These are phyloP conservation scores for Sextonia rubra DNA, from an alignment of 164 flowering plant species.

Conservation along the genomic window DNA sequence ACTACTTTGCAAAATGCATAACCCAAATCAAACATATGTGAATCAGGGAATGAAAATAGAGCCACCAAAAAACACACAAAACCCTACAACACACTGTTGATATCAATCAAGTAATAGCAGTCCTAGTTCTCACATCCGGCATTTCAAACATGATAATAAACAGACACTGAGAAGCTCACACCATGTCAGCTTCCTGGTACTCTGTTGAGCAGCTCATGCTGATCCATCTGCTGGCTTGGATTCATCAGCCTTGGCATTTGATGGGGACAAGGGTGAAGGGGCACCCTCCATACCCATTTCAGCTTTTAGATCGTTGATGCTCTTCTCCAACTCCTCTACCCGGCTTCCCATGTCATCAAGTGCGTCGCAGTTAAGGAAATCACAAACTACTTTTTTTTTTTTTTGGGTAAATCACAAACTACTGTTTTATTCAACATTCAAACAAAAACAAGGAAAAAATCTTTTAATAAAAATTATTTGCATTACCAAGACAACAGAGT, in stretches of 20 bases:
- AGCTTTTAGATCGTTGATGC: slow-evolving; percentile 72
- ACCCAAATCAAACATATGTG: not conserved
- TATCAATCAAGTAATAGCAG: not conserved
- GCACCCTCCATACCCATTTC: slow-evolving; percentile 79
- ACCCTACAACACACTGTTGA: not conserved
- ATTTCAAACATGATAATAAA: not conserved
- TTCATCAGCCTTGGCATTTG: slow-evolving; percentile 20
- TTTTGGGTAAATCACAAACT: slow-evolving; percentile 20
- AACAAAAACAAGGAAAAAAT: not conserved
- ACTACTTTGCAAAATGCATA: not conserved
- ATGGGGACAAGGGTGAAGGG: slow-evolving; percentile 45
- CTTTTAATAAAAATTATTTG: not conserved
- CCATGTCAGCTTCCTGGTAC: not conserved
- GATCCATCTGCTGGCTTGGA: slow-evolving; percentile 14
- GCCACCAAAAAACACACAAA: not conserved
- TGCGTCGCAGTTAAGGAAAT: slow-evolving; percentile 49
- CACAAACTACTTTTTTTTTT: slow-evolving; percentile 4
- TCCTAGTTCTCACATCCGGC: not conserved
- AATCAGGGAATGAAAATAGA: not conserved
- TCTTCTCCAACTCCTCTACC: slow-evolving; percentile 79
- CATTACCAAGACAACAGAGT: not conserved
- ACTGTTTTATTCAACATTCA: not conserved
- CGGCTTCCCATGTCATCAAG: slow-evolving; percentile 90
- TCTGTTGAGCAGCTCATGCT: slow-evolving; percentile 2
- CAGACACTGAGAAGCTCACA: not conserved